Conservation (phyloP, 345 rosid genomes). For the Camelina sativa region DNA sequence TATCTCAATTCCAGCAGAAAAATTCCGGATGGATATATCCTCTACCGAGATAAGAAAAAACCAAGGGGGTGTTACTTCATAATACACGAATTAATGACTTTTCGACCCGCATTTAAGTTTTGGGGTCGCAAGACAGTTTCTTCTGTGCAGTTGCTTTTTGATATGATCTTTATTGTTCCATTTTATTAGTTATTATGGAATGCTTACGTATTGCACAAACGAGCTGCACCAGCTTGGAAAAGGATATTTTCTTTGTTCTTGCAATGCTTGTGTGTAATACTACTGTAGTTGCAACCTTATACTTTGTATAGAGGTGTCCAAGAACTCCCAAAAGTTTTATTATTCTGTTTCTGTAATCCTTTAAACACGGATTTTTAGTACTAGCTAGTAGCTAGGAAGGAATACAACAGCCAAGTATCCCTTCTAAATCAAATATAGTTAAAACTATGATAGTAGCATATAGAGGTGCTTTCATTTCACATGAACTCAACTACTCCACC, state of each 20-base stretch:
- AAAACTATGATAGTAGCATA: constrained; percentile 21
- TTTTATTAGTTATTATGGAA: not conserved
- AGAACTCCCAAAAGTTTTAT: no score
- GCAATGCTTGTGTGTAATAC: not conserved
- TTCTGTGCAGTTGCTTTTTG: not conserved
- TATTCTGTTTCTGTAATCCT: not conserved
- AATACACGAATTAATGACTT: not conserved
- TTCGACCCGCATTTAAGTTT: not conserved
- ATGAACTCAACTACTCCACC: constrained; percentile 16
- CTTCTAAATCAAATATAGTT: constrained; percentile 1
- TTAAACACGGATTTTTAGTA: not conserved
- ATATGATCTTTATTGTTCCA: not conserved
- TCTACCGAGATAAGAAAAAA: constrained; percentile 71
- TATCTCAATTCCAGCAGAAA: constrained; percentile 65
- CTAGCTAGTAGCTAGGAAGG: not conserved
- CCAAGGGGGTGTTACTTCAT: constrained; percentile 18
- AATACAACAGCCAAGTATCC: not conserved
- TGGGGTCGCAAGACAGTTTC: not conserved
- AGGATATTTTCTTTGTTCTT: not conserved
- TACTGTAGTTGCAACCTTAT: no score
- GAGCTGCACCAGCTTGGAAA: constrained; percentile 5
- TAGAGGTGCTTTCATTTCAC: not conserved
- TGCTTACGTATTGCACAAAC: not conserved
- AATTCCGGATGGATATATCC: constrained; percentile 75
- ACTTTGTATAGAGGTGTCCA: no score